Conservation (phyloP, 352 stramenopile species). For the Thalassiosira hispida region DNA sequence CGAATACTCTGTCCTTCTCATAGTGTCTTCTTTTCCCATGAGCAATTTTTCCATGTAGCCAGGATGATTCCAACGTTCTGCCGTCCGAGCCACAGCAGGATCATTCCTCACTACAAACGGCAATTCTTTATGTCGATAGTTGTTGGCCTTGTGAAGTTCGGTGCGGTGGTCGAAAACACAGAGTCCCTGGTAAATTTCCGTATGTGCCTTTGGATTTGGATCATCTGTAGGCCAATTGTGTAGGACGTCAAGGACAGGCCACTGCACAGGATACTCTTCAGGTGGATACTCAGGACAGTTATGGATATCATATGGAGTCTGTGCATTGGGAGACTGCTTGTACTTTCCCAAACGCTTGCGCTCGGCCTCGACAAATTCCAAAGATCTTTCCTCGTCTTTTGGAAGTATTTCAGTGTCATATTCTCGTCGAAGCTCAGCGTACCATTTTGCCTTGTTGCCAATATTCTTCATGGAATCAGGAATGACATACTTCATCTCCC, state of each 20-base stretch:
- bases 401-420: conserved; percentile 50
- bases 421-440: conserved; percentile 39
- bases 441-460: conserved; percentile 47
- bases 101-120: conserved; percentile 93
- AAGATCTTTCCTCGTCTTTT: conserved; percentile 42
- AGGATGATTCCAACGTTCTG: conserved; percentile 88
- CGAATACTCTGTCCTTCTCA: conserved; percentile 68
- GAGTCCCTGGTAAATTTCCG: conserved; percentile 65
- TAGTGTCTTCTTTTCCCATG: conserved; percentile 53
- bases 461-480: conserved; percentile 49
- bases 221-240: conserved; percentile 74
- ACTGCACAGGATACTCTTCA: conserved; percentile 71
- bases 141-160: conserved; percentile 89
- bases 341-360: conserved; percentile 22
- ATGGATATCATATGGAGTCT: conserved; percentile 71
- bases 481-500: conserved; percentile 38
- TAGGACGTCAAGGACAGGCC: conserved; percentile 69
- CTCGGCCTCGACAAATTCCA: conserved; percentile 29
- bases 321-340: conserved; percentile 21
- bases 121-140: conserved; percentile 90
- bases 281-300: conserved; percentile 78
- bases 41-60: conserved; percentile 83
- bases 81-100: conserved; percentile 85
- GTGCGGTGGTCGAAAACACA: conserved; percentile 86
- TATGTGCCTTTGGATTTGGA: conserved; percentile 29